Base-by-base conservation (phyloP, 306 rosid species). In the Rosa rugosa region DNA sequence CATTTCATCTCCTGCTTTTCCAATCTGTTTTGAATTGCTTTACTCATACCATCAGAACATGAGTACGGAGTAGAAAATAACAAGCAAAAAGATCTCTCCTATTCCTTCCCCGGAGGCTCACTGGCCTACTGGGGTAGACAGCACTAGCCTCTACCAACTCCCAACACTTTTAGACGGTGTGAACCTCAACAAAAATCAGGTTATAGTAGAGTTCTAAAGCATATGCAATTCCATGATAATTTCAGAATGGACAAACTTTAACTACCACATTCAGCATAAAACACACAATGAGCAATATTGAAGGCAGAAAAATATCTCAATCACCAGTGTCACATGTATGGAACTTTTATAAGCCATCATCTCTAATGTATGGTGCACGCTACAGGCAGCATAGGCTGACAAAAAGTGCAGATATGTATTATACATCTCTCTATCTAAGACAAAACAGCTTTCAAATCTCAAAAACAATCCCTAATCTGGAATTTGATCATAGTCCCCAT, bases 401-500 rank as follows among this genome's bases (percentile, higher is more conserved):
- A 79, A 77, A 54, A 76, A 82, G 83, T 83, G 79, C 86, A 20
- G 85, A 83, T 79, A 68, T 80, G 87, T 89, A 90, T 90, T 78
- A 86, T 89, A 89, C 92, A 94, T 68, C 77, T 89, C 75, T 87
- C 68, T 69, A 82, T 80, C 93, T 86, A 90, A 84, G 71, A 56
- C 76, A 80, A 79, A 85, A 72, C 53, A 53, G 25, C 60, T 69
- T 76, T 80, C 45, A 75, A 60, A 59, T 50, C 78, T 80, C 73
- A 72, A 73, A 40, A 42, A 71, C 71, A 80, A 80, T 40, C 75
- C 83, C 79, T 87, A 88, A 69, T 91, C 97, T n/a, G 83, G 92
- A 80, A 92, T 91, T 82, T 89, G 92, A 49, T 85, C 93, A 23
- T 89, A 92, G 82, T 92, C 99, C 44, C 97, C 95, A 27, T 94